Base-by-base conservation (phyloP, 345 rosid genomes). In the Triadica sebifera region DNA sequence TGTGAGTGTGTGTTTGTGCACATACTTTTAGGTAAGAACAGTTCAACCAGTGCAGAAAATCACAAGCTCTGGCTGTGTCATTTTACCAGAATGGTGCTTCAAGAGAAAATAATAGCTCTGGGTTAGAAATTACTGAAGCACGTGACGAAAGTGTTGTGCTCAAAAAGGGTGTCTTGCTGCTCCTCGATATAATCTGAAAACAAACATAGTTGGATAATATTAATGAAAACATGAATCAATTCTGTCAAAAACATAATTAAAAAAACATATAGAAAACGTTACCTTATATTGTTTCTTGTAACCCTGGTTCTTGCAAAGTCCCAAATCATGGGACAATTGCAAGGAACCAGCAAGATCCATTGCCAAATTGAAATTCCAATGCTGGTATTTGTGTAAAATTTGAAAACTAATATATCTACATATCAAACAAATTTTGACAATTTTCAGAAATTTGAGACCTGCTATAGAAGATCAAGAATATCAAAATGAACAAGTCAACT, bases 311-410 rank as follows among this genome's bases (percentile, higher is more conserved):
- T 82, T 90, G 88, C 89, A 83, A 84, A 85, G 81, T 72, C 94
- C 89, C 85, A 84, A 39, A 63, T 84, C 84, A 88, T 78, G 84
- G 82, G 94, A 83, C 81, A 90, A 76, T 63, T 90, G 95, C 89
- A 89, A 69, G 62, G 91, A 87, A 83, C 92, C 91, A 81, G 82
- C 74, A 22, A 84, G 71, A 75, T 82, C 81, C 97, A 92, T 90
- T 39, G 45, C 76, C n/a, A 51, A 41, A 76, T n/a, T 68, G 72
- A 78, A 39, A 47, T 63, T 50, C 45, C 59, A 25, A 22, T 60
- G 47, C 77, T 70, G 69, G 76, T 71, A 82, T 78, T 75, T 60
- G 78, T 68, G 78, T 79, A 67, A 73, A 75, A 72, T 79, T 85
- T 82, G 69, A 77, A 65, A 13, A 46, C 63, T 65, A 74, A 69